Evolutionary conservation across 805 yeast species (phyloP).

Genomic region (Hanseniaspora singularis): DNA sequence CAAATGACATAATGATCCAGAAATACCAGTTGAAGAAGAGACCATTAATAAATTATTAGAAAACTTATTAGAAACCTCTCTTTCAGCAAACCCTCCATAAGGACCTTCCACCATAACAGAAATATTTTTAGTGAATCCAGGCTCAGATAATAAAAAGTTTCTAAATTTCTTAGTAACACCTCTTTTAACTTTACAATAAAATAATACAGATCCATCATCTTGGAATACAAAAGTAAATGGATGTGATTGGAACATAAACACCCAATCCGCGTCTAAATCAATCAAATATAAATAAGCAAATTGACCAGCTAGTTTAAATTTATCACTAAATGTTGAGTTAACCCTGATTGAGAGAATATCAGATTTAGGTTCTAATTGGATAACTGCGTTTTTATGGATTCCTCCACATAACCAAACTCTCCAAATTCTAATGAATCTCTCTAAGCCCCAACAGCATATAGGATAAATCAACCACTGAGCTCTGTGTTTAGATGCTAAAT

Average conservation of each 20-base stretch:
- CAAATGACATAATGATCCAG: slow-evolving; percentile 29
- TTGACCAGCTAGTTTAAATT: slow-evolving; percentile 13
- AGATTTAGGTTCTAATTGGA: slow-evolving; percentile 13
- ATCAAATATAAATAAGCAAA: slow-evolving; percentile 14
- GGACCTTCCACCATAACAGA: slow-evolving; percentile 47
- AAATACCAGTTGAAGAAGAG: slow-evolving; percentile 40
- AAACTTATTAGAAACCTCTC: slow-evolving; percentile 24
- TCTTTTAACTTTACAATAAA: slow-evolving; percentile 37
- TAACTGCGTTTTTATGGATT: slow-evolving; percentile 36
- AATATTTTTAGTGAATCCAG: slow-evolving; percentile 12
- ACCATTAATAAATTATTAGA: slow-evolving; percentile 33
- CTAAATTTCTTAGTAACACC: slow-evolving; percentile 40
- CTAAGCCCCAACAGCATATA: slow-evolving; percentile 59
- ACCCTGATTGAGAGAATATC: slow-evolving; percentile 18
- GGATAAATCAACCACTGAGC: slow-evolving; percentile 41
- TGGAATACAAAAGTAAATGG: slow-evolving; percentile 31
- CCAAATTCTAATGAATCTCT: slow-evolving; percentile 45
- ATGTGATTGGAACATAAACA: slow-evolving; percentile 50
- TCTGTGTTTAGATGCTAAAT: slow-evolving; percentile 35
- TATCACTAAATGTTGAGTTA: slow-evolving; percentile 7
- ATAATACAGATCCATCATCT: slow-evolving; percentile 28
- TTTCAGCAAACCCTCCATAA: slow-evolving; percentile 34
- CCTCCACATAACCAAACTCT: slow-evolving; percentile 52
- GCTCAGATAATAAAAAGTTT: slow-evolving; percentile 23
- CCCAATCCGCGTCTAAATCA: slow-evolving; percentile 14